A percentile compares a stretch with the other conserved stretches of the same genome.
Conservation (phyloP, 2,329 filamentous ascomycete species). For the Paracorniculantispora psalliotae region DNA sequence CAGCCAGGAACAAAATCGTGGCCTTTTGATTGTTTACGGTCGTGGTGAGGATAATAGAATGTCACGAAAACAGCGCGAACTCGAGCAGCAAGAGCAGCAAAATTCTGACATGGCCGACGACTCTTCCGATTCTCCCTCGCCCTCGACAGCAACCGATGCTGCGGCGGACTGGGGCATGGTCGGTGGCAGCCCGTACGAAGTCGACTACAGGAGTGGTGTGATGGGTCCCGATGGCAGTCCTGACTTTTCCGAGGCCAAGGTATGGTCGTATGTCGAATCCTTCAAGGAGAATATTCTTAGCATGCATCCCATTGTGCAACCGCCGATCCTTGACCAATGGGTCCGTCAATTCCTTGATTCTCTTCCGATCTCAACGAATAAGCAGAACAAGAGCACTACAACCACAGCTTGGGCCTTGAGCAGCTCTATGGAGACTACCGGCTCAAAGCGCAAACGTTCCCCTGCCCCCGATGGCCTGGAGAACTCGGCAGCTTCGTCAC, state of each 20-base stretch:
- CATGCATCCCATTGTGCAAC: constrained; percentile 60
- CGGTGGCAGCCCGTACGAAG: constrained; percentile 40
- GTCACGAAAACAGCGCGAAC: constrained; percentile 43
- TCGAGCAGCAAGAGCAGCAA: constrained; percentile 29
- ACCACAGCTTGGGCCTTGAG: constrained; percentile 30
- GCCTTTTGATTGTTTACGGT: constrained; percentile 70
- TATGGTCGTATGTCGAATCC: constrained; percentile 49
- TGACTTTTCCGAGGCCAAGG: constrained; percentile 47
- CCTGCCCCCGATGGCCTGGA: constrained; percentile 35
- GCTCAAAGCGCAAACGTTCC: constrained; percentile 54
- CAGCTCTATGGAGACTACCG: constrained; percentile 24
- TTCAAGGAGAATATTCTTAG: constrained; percentile 59
- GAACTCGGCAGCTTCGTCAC: constrained; percentile 24
- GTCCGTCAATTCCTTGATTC: constrained; percentile 48
- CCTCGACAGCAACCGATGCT: constrained; percentile 48
- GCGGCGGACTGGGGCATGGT: constrained; percentile 59
- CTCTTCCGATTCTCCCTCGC: constrained; percentile 48
- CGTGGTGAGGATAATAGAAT: constrained; percentile 68
- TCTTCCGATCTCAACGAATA: constrained; percentile 31
- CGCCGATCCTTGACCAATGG: constrained; percentile 47
- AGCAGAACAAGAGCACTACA: constrained; percentile 25
- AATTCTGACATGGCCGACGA: constrained; percentile 42
- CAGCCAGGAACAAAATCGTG: constrained; percentile 66
- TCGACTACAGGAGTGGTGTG: constrained; percentile 34
- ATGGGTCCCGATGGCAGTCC: constrained; percentile 44